A percentile compares a stretch with the other conserved stretches of the same genome.
phyloP scores from a whole-genome alignment of 257 asterid species.

The Ophiorrhiza pumila region DNA sequence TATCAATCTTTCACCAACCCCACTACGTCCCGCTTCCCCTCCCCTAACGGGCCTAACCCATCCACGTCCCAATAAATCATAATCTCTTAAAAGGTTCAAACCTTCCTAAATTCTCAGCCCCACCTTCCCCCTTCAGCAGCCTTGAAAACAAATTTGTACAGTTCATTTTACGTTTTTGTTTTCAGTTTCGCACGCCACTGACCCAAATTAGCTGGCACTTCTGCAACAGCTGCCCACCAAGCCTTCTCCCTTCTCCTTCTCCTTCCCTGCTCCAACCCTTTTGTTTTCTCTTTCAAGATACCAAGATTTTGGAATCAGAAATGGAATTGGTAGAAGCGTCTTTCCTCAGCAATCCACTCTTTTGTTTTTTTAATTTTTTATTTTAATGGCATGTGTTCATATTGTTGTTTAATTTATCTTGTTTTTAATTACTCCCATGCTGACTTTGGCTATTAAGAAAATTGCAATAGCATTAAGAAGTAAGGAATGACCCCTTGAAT shows the following conservation, averaged over 20 bases:
- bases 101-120: background rate
- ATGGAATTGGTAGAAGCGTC: conserved; percentile 17
- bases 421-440: background rate
- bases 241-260: background rate
- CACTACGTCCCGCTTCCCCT: background rate
- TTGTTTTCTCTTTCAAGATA: background rate
- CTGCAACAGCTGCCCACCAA: conserved; percentile 6
- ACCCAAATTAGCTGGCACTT: conserved; percentile 5
- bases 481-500: background rate
- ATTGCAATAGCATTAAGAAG: background rate
- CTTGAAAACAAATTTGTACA: background rate
- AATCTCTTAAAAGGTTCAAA: background rate
- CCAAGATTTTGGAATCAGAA: conserved; percentile 5
- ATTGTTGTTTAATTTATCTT: background rate
- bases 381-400: background rate
- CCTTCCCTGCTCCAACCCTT: background rate
- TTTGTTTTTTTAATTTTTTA: background rate
- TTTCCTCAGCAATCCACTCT: background rate
- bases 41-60: too few species aligned
- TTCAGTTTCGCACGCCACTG: background rate
- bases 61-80: too few species aligned
- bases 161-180: background rate
- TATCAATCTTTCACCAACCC: conserved; percentile 18
- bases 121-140: background rate
- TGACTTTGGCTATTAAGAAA: conserved; percentile 1